phyloP scores from a whole-genome alignment of 2,329 filamentous ascomycete species.

The Microascus cirrosus region DNA sequence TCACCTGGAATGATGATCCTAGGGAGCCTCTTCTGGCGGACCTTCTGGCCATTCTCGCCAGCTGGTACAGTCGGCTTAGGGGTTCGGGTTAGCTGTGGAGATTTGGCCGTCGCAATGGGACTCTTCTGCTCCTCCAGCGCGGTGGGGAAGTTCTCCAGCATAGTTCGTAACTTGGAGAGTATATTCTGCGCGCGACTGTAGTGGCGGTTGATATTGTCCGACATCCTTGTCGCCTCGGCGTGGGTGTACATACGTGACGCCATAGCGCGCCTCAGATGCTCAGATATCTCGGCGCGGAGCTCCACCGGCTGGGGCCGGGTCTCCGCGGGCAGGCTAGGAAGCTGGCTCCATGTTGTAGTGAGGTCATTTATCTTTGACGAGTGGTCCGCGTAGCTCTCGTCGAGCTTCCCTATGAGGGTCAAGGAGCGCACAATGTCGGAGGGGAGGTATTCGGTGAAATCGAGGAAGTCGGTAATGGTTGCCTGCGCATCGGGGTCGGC shows the following conservation, averaged over 20 bases:
- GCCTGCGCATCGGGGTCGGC: constrained; percentile 57
- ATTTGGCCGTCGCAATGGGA: constrained; percentile 36
- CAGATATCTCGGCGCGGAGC: constrained; percentile 50
- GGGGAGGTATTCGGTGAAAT: constrained; percentile 59
- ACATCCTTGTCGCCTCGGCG: constrained; percentile 52
- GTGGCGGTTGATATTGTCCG: constrained; percentile 52
- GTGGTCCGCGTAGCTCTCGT: constrained; percentile 43
- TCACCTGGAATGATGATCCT: constrained; percentile 56
- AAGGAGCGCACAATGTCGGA: constrained; percentile 56
- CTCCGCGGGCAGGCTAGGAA: constrained; percentile 35
- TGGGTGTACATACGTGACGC: constrained; percentile 46
- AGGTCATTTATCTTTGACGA: constrained; percentile 45
- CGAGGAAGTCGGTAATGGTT: constrained; percentile 59
- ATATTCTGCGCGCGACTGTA: constrained; percentile 49
- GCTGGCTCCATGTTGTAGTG: constrained; percentile 43
- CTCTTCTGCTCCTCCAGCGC: constrained; percentile 39
- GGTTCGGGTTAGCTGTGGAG: constrained; percentile 37
- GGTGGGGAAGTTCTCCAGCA: constrained; percentile 49
- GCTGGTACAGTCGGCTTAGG: constrained; percentile 35
- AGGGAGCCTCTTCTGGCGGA: constrained; percentile 34
- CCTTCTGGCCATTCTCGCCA: constrained; percentile 32
- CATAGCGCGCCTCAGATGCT: constrained; percentile 41
- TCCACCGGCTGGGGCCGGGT: constrained; percentile 35
- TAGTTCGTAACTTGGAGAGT: constrained; percentile 44
- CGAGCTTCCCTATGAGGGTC: constrained; percentile 54